Evolutionary conservation across 805 yeast species (phyloP).

Genomic region (Priceomyces carsonii): DNA sequence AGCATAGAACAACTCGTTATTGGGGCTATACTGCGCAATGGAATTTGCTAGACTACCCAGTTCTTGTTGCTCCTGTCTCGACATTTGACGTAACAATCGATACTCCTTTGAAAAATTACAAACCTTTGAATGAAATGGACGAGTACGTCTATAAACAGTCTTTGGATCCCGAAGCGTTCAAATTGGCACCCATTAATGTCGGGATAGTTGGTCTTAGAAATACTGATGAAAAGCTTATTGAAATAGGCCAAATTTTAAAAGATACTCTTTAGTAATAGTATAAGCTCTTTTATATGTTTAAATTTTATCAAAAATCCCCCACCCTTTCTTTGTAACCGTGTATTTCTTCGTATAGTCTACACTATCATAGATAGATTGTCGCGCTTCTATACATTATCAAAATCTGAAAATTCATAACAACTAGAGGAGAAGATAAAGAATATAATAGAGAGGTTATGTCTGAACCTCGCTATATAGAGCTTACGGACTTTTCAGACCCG

Average conservation of each 20-base stretch:
- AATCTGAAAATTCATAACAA: no score
- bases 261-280: background rate
- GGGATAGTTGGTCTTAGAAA: constrained; percentile 18
- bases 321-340: no score
- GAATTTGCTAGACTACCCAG: constrained; percentile 26
- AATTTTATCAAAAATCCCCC: no score
- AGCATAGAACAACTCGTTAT: constrained; percentile 32
- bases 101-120: constrained; percentile 6
- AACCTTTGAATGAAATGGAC: constrained; percentile 15
- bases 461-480: constrained; percentile 18
- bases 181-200: constrained; percentile 17
- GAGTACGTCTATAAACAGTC: constrained; percentile 12
- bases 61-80: constrained; percentile 23
- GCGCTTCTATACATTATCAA: no score
- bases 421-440: no score
- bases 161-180: constrained; percentile 15
- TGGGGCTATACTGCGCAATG: constrained; percentile 50
- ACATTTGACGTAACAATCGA: constrained; percentile 15
- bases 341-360: no score
- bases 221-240: constrained; percentile 14
- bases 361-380: no score
- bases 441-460: no score
- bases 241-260: background rate
- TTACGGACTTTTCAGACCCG: constrained; percentile 7
- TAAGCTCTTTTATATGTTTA: background rate